Conservation (phyloP, 2,329 filamentous ascomycete genomes). For the Colletotrichum paranaense region DNA sequence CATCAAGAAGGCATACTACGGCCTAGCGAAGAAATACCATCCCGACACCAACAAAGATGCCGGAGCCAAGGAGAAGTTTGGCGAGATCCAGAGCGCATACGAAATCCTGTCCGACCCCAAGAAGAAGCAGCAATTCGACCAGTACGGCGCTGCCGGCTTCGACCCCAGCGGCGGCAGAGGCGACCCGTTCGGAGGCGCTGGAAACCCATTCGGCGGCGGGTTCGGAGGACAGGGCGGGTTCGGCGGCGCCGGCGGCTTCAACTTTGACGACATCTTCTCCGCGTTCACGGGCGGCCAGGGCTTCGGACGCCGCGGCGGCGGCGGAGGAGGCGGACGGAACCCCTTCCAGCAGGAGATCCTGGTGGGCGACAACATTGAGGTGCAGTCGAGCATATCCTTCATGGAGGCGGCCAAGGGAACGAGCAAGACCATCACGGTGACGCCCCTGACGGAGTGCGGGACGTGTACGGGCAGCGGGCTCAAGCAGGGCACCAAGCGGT, state of each 20-base stretch:
- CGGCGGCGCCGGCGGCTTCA: slow-evolving; percentile 81
- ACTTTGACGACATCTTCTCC: slow-evolving; percentile 95
- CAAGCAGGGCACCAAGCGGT: slow-evolving; percentile 81
- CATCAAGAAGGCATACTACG: slow-evolving; percentile 99
- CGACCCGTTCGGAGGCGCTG: slow-evolving; percentile 71
- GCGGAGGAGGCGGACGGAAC: slow-evolving; percentile 57
- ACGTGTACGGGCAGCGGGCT: slow-evolving; percentile 87
- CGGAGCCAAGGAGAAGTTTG: slow-evolving; percentile 93
- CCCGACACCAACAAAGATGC: slow-evolving; percentile 98
- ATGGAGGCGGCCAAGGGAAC: slow-evolving; percentile 95
- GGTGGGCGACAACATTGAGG: slow-evolving; percentile 96
- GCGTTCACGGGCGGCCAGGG: slow-evolving; percentile 76
- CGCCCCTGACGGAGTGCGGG: slow-evolving; percentile 82
- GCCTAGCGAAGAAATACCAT: slow-evolving; percentile 96
- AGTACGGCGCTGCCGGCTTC: slow-evolving; percentile 89
- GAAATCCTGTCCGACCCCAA: slow-evolving; percentile 92
- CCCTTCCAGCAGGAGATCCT: slow-evolving; percentile 83
- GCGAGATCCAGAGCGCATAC: slow-evolving; percentile 92
- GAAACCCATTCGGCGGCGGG: slow-evolving; percentile 69
- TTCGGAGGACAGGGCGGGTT: slow-evolving; percentile 75
- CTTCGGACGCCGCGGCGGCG: slow-evolving; percentile 62
- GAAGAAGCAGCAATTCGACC: slow-evolving; percentile 92
- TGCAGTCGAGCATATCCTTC: slow-evolving; percentile 92
- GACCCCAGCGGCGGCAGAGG: slow-evolving; percentile 77
- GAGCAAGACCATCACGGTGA: slow-evolving; percentile 87